A percentile compares a stretch with the other conserved stretches of the same genome.
Conservation (phyloP, 352 stramenopile species). For the Aphanomyces euteiches region DNA sequence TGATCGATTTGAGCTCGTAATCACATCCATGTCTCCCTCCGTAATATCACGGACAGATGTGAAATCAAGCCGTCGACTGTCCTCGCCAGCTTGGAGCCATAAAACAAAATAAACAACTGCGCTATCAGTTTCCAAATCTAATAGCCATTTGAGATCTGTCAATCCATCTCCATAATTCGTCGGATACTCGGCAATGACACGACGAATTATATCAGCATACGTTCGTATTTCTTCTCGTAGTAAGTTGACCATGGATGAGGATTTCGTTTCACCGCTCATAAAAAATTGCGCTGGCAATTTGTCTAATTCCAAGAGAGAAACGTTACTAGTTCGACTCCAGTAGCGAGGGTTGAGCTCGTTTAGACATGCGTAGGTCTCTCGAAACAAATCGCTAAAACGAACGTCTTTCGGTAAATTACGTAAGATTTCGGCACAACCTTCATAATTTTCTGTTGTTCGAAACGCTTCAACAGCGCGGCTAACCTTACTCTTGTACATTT, state of each 20-base stretch:
- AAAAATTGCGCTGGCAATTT: conserved; percentile 16
- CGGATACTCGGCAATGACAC: conserved; percentile 55
- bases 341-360: conserved; percentile 52
- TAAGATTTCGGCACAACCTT: conserved; percentile 78
- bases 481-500: conserved; percentile 82
- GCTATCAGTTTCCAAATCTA: conserved; percentile 43
- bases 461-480: conserved; percentile 55
- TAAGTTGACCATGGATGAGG: neutral
- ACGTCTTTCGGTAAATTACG: conserved; percentile 68
- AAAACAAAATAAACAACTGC: conserved; percentile 65
- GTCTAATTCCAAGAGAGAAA: conserved; percentile 17
- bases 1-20: conserved; percentile 55
- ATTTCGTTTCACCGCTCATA: conserved; percentile 14
- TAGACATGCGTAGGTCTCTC: conserved; percentile 58
- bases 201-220: conserved; percentile 69
- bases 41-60: conserved; percentile 48
- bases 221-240: conserved; percentile 27
- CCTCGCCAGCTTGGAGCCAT: conserved; percentile 49
- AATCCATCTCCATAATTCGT: conserved; percentile 66
- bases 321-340: conserved; percentile 26
- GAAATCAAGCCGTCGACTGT: conserved; percentile 51
- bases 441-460: conserved; percentile 53
- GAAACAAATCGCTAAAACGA: conserved; percentile 74
- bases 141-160: conserved; percentile 64
- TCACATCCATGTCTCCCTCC: conserved; percentile 55